A percentile compares a stretch with the other conserved stretches of the same genome.
phyloP scores from a whole-genome alignment of 1,284 basidiomycete species.

The Ganoderma lingzhi region DNA sequence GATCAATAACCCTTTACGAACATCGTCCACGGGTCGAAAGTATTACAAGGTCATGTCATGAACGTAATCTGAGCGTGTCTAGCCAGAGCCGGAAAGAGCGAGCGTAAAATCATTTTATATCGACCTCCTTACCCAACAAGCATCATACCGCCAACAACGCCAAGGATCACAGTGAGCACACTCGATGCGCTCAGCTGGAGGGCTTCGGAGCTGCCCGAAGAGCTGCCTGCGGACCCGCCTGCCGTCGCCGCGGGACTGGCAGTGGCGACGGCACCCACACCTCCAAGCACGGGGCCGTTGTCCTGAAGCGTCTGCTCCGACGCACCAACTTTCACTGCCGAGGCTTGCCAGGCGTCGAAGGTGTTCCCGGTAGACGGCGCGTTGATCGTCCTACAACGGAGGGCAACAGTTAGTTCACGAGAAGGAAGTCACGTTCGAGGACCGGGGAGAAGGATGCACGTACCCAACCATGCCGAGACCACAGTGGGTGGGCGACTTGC shows the following conservation, averaged over 20 bases:
- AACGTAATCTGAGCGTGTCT: conserved; percentile 17
- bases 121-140: conserved; percentile 19
- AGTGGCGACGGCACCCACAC: conserved; percentile 51
- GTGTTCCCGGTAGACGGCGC: conserved; percentile 63
- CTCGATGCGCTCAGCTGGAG: conserved; percentile 17
- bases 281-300: conserved; percentile 49
- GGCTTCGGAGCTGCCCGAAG: conserved; percentile 20
- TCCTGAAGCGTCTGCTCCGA: conserved; percentile 47
- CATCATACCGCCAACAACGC: conserved; percentile 17
- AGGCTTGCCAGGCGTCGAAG: conserved; percentile 55
- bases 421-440: neutral
- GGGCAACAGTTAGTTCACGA: neutral
- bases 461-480: conserved; percentile 65
- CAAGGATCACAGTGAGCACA: conserved; percentile 17
- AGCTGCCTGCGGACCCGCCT: conserved; percentile 13
- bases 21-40: conserved; percentile 8
- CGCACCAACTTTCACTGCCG: conserved; percentile 52
- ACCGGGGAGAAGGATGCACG: conserved; percentile 13
- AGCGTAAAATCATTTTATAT: conserved; percentile 9
- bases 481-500: conserved; percentile 63
- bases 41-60: conserved; percentile 10
- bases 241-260: conserved; percentile 38
- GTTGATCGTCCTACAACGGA: conserved; percentile 59
- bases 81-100: conserved; percentile 4
- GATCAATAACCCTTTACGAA: conserved; percentile 15